Conservation (phyloP, 179 eudicot genomes). For the Vitellaria paradoxa region DNA sequence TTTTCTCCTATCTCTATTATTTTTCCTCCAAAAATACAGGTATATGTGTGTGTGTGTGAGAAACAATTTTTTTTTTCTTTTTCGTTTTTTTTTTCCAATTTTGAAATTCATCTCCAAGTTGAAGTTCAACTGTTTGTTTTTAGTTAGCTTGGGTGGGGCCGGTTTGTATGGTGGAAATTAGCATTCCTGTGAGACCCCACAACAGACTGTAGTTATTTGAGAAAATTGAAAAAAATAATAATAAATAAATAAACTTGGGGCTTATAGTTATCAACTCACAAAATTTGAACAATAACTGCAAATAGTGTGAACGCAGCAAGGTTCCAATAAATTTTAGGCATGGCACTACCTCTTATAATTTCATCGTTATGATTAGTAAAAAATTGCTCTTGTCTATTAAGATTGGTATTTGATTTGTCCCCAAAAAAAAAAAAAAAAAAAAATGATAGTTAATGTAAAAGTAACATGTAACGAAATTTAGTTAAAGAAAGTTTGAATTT, state of each 20-base stretch:
- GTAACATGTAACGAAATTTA: too few species aligned
- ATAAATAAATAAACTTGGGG: not conserved
- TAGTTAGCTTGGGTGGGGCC: slow-evolving; percentile 9
- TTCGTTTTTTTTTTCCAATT: not conserved
- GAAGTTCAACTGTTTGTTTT: not conserved
- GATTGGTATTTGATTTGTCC: not conserved
- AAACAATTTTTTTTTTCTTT: too few species aligned
- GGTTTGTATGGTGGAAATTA: slow-evolving; percentile 16
- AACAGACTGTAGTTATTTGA: not conserved
- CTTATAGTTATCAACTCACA: slow-evolving; percentile 4
- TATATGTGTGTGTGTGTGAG: too few species aligned
- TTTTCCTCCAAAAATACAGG: not conserved
- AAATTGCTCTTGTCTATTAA: too few species aligned
- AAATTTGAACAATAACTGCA: slow-evolving; percentile 5
- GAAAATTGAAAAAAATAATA: not conserved
- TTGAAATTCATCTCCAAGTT: not conserved
- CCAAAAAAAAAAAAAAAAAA: not conserved
- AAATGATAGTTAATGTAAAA: too few species aligned
- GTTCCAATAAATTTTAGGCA: not conserved
- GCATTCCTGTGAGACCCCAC: not conserved
- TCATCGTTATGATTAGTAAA: too few species aligned
- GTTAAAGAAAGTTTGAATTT: too few species aligned
- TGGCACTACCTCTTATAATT: not conserved
- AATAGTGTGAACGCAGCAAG: not conserved
- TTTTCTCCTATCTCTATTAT: not conserved